Base-by-base conservation (phyloP, 768 basidiomycete species). In the Boletus rubescentipes region DNA sequence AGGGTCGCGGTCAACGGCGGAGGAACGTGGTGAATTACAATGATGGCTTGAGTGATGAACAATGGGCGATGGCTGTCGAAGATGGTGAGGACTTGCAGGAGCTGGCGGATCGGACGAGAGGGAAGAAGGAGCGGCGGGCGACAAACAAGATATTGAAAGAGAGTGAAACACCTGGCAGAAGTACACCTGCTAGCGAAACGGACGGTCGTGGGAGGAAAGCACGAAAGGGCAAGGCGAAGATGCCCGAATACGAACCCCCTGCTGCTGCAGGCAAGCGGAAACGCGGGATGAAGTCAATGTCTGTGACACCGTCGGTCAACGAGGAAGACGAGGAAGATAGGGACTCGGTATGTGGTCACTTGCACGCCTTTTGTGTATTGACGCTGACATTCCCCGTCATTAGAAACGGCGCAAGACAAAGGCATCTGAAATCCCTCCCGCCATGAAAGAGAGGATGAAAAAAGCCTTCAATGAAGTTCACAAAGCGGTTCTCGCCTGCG, bases 31-130 rank as follows among this genome's bases (percentile, higher is more conserved):
- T 98, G 57, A 87, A 84, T 66, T 98, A 98, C 66, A 95, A 89
- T 54, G 96, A 98, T 66, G 94, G 94, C 15, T 78, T 98, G 51
- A 88, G 85, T 48, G 96, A 98, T 61, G 96, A 97, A 65, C 87
- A 94, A 61, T 97, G 93, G 89, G 84, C 92, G 31, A 80, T 89
- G 80, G 88, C 89, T 47, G 73, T 91, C 42, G 89, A 91, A 66
- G 89, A 91, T 9, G 89, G 89, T 23, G 88, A 91, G 67, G 90
- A 91, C 63, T 64, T 91, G 36, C 80, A 88, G 57, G 87, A 90
- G 69, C 73, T 91, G 32, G 77, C 81, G 9, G 89, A 90, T 57
- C 81, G 79, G 56, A 72, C 80, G 12, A 76, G 83, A 47, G 85
- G 83, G 52, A 85, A 77, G 73, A 86, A 85, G 61, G 84, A 85